Base-by-base conservation (phyloP, 2,329 filamentous ascomycete species). In the Aureobasidium sp. region DNA sequence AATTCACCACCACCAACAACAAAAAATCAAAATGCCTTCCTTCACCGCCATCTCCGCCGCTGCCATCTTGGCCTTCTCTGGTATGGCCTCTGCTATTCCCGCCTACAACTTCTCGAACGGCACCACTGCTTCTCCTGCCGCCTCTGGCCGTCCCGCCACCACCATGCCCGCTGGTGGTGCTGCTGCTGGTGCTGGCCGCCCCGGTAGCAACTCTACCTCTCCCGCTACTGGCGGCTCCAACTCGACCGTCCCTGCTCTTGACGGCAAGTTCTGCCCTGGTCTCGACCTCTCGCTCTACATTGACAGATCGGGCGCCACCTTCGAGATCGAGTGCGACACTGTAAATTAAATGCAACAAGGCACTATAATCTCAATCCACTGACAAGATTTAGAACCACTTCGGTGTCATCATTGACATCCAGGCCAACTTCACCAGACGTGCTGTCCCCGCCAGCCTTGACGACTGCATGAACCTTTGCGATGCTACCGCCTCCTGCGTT, bases 401-500 rank as follows among this genome's bases (percentile, higher is more conserved):
- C 48, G 62, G 62, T 20, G 31, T 22, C 39, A 41, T 60, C 31
- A 60, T 63, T 34, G 55, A 58, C 11, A 47, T 60, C 39, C 27
- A 27, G 17, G 41, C 27, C 55, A 52, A 53, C 62, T 5, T 52
- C 47, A 51, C 48, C 47, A 60, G 42, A 48, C 55, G 55, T 55
- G 55, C 53, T 27, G 48, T 42, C 14, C 53, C 52, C n/a, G 27
- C 36, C 47, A 56, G 49, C 51, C 62, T 63, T 39, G 53, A 51
- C 12, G 48, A 59, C 62, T 63, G 62, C 62, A 22, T 63, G 47
- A 48, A 49, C 45, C 39, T 52, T 12, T 63, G 62, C n/a, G 47
- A 53, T 31, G 47, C 44, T 5, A 60, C 39, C 48, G 37, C 76
- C 36, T 76, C 76, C 20, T 75, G 76, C 1, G 75, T 74, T n/a